phyloP scores from a whole-genome alignment of 805 yeast genomes.

The Myxozyma kluyveri region DNA sequence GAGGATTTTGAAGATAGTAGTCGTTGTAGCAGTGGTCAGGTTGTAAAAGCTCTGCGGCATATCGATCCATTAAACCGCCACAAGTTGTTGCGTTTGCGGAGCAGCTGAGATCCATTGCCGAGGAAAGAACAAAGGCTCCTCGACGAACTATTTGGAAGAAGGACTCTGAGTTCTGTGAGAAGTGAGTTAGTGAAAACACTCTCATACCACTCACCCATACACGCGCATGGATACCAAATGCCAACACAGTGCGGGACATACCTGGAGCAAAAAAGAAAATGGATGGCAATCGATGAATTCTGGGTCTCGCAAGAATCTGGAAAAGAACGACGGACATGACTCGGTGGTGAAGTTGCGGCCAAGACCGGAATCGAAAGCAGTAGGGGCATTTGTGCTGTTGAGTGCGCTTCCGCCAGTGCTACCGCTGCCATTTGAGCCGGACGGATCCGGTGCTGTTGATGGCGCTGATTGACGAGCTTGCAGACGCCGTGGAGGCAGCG shows the following conservation, averaged over 20 bases:
- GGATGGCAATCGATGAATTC: slow-evolving; percentile 35
- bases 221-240: background rate
- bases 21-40: slow-evolving; percentile 31
- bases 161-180: slow-evolving; percentile 32
- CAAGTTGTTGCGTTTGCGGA: slow-evolving; percentile 32
- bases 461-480: background rate
- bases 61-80: slow-evolving; percentile 28
- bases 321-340: slow-evolving; percentile 34
- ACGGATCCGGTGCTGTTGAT: background rate
- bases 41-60: slow-evolving; percentile 24
- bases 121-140: slow-evolving; percentile 32
- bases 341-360: slow-evolving; percentile 33
- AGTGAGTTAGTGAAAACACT: background rate
- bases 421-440: too few relatives aligned
- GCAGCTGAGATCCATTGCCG: slow-evolving; percentile 34
- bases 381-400: slow-evolving; percentile 12
- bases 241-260: background rate
- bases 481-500: background rate
- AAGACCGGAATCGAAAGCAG: slow-evolving; percentile 37
- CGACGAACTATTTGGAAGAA: slow-evolving; percentile 33
- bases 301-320: slow-evolving; percentile 30
- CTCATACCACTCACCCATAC: background rate
- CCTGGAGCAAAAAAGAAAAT: slow-evolving; percentile 35
- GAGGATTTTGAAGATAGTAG: slow-evolving; percentile 32
- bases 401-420: background rate